Base-by-base conservation (phyloP, 1,139 yeast species). In the Debaryomycetaceae sp. region DNA sequence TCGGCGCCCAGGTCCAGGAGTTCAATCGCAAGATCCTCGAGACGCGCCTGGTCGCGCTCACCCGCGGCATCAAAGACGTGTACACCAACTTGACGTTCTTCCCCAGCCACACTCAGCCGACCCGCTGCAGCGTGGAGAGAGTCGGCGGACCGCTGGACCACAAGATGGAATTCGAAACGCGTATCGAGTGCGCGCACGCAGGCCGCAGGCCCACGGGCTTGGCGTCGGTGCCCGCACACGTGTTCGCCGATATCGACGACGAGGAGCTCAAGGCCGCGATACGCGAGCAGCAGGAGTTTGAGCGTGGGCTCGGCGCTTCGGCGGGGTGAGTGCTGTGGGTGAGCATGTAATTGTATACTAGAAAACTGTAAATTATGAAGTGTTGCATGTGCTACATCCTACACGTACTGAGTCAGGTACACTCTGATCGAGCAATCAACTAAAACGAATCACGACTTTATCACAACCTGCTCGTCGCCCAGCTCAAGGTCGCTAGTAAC, bases 91-190 rank as follows among this genome's bases (percentile, higher is more conserved):
- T 79, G 25, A 62, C 67, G 23, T 83, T 85, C 45, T 74, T 70
- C 26, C 95, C 96, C 1, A 47, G 45, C n/a, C 57, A 63, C 5
- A 78, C 94, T 2, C 97, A 90, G 53, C 83, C 97, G 1, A 59
- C 70, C 0, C 45, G 51, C 31, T 49, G 66, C 3, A 50, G 46
- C 16, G 45, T 66, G 37, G 39, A 35, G 25, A 63, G 58, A 32
- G 22, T 35, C 3, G 12, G 8, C 5, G 26, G 14, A 13, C 21
- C 7, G 35, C 18, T 14, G n/a, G 11, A 13, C 12, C 12, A 19
- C 12, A 15, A 12, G 10, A 19, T 13, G 14, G 27, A 23, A 5
- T 28, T 41, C 6, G 77, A 75, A 27, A 70, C 82, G 0, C 53
- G 55, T 11, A 54, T 82, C 32, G 41, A 45, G n/a, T 61, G 69